Evolutionary conservation across 169 alveolate genomes (phyloP).

Genomic region (Miamiensis avidus): DNA sequence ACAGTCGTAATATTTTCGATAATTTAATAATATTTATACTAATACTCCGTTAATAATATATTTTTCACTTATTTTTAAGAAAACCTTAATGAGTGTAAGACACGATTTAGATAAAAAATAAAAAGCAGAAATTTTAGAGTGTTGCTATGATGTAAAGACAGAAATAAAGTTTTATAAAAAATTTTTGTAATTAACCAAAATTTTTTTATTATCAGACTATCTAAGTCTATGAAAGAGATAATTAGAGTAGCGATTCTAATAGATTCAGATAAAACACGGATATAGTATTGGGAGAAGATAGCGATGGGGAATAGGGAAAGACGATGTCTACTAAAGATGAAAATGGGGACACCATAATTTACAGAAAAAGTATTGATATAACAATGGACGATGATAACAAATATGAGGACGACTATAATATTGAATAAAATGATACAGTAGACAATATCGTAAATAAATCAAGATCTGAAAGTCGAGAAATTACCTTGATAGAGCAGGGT

Average conservation of each 20-base stretch:
- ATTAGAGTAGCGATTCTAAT: neutral
- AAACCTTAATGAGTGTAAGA: constrained; percentile 5
- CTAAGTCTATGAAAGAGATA: constrained; percentile 1
- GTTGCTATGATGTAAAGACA: constrained; percentile 1
- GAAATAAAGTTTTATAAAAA: neutral
- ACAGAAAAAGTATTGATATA: no score
- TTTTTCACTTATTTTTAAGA: neutral
- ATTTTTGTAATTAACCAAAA: neutral
- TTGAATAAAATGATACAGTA: no score
- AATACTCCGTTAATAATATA: no score
- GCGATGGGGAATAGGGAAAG: neutral
- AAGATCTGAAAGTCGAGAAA: no score
- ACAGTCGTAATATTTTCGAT: neutral
- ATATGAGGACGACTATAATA: no score
- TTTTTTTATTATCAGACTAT: neutral
- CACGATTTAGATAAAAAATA: constrained; percentile 9
- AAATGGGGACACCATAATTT: no score
- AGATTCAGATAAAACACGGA: neutral
- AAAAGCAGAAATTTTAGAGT: neutral
- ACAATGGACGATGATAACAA: no score
- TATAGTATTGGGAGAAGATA: neutral
- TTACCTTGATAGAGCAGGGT: neutral
- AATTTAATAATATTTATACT: no score
- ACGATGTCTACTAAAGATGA: no score
- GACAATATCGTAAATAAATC: no score